Evolutionary conservation across 2,329 filamentous ascomycete species (phyloP), one percentile per base, ranked within the genome.

Genomic region (Curvularia hawaiiensis): DNA sequence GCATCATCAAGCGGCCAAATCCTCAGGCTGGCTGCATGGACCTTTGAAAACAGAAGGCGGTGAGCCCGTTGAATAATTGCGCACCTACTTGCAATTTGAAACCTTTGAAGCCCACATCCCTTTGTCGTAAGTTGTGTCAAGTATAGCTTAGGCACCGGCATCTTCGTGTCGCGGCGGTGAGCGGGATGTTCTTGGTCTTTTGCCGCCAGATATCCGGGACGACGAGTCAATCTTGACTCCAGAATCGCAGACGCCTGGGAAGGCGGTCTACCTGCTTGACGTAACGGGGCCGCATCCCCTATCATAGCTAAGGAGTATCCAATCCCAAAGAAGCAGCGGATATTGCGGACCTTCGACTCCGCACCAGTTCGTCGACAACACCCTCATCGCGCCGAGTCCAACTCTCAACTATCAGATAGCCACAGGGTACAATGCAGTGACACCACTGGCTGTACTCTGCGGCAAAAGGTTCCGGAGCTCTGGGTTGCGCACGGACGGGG

Each of bases 261-360:
- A 55, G 61, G 67, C 67, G 64, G 67, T 67, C 64, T 63, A 59
- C 58, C 58, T 62, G 44, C 44, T 47, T 47, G 60, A 61, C 56
- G 60, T 60, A 66, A 47, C 68, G 62, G 63, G 66, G 56, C 55
- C 48, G 56, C 48, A 54, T 63, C 63, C 47, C 59, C 55, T 61
- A 54, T 63, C 59, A 57, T 58, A 61, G 9, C 44, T 18, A 24
- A 28, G n/a, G 28, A 43, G 54, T 56, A 59, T 51, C 38, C 54
- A 48, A 52, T 59, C 53, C 58, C 38, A 18, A 65, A 59, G 38
- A 56, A 66, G 65, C 50, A 54, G 54, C 67, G 65, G 68, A 68
- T 65, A 44, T 43, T 33, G 58, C 56, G 57, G 65, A 68, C 64
- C 39, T 64, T 67, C 60, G 60, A 46, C 60, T 58, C 52, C 60